Conservation (phyloP, 139 green algal genomes). For the Asterochloris sp. region DNA sequence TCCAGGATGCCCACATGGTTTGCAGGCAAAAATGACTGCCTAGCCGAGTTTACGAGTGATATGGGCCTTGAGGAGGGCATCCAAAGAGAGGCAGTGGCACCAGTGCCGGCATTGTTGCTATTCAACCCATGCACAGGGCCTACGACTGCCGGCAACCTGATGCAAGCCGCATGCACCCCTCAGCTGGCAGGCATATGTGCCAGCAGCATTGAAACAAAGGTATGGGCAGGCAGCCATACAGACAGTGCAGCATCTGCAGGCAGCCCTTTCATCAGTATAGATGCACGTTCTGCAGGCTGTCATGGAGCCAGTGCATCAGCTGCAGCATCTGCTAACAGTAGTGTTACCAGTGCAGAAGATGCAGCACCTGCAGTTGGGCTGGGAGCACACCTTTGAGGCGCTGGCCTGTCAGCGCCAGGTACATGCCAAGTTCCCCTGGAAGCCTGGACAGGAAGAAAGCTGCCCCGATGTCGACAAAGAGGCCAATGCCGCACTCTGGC, state of each 20-base stretch:
- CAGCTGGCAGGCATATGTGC: no score
- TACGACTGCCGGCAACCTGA: no score
- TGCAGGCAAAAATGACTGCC: neutral
- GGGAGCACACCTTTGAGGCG: slow-evolving; percentile 57
- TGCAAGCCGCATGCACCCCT: no score
- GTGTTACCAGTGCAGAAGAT: neutral
- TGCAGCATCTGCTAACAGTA: neutral
- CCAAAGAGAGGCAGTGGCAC: neutral
- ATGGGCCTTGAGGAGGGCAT: neutral
- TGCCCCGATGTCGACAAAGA: slow-evolving; percentile 93
- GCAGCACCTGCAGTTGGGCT: neutral
- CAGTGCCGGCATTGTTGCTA: neutral
- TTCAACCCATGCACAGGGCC: neutral
- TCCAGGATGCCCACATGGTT: neutral
- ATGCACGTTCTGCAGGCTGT: no score
- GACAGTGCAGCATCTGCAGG: no score
- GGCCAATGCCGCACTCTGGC: slow-evolving; percentile 93
- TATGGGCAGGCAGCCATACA: no score
- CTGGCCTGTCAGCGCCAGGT: slow-evolving; percentile 77
- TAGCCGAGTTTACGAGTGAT: neutral
- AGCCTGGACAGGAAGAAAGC: slow-evolving; percentile 77
- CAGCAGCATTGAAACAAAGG: no score
- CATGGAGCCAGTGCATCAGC: neutral
- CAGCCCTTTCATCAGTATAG: no score
- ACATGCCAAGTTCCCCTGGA: slow-evolving; percentile 61